phyloP scores from a whole-genome alignment of 1,284 basidiomycete species.

The Meripilus lineatus region DNA sequence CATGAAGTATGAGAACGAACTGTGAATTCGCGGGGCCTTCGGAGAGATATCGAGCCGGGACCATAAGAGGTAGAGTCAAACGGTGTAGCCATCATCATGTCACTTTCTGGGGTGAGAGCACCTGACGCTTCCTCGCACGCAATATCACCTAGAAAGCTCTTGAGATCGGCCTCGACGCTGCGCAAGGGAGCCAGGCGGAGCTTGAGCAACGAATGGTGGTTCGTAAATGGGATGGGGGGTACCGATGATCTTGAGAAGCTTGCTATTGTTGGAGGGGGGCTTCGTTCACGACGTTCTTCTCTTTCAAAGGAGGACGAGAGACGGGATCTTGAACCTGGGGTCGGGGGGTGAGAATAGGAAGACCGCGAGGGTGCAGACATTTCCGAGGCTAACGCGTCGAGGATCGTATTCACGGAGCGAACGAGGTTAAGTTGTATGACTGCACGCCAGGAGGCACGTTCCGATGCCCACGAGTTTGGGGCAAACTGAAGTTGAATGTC shows the following conservation, averaged over 20 bases:
- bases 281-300: constrained; percentile 5
- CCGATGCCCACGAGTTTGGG: constrained; percentile 45
- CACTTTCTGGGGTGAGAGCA: constrained; percentile 7
- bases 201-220: constrained; percentile 42
- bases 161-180: constrained; percentile 50
- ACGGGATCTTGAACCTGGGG: constrained; percentile 1
- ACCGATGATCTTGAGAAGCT: constrained; percentile 2
- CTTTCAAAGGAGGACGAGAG: not conserved
- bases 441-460: constrained; percentile 56
- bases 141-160: constrained; percentile 37
- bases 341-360: constrained; percentile 12
- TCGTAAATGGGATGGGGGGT: constrained; percentile 28
- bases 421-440: constrained; percentile 68
- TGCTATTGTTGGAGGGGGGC: constrained; percentile 1
- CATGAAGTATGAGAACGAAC: constrained; percentile 26
- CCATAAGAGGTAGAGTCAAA: constrained; percentile 15
- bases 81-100: constrained; percentile 17
- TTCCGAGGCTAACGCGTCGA: constrained; percentile 44
- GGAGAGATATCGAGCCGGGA: not conserved
- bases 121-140: too few relatives aligned
- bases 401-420: constrained; percentile 50
- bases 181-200: constrained; percentile 49
- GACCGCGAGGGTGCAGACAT: constrained; percentile 19
- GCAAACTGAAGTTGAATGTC: constrained; percentile 50
- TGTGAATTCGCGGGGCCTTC: constrained; percentile 22